Conservation (phyloP, 805 yeast species). For the Saccharomyces mikatae region DNA sequence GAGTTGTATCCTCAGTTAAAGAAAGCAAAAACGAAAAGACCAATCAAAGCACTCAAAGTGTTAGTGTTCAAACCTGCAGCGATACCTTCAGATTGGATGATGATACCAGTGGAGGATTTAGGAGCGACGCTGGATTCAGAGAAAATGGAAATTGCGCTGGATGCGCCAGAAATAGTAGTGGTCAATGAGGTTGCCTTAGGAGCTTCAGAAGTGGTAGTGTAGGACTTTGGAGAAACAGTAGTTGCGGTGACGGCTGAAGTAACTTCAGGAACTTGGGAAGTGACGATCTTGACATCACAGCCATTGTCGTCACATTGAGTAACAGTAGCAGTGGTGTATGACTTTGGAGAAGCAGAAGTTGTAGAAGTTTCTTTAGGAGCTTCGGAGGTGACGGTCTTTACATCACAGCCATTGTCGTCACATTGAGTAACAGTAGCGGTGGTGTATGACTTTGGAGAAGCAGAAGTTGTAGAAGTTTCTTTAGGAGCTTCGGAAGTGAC, state of each 20-base stretch:
- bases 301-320: no score
- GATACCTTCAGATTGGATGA: not conserved
- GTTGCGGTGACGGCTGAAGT: no score
- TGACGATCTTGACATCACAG: no score
- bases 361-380: no score
- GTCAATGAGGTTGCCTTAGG: not conserved
- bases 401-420: no score
- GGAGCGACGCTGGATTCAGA: not conserved
- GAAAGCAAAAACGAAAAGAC: conserved; percentile 1
- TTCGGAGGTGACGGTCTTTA: no score
- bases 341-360: no score
- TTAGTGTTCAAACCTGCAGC: not conserved
- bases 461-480: no score
- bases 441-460: not conserved
- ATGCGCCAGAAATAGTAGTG: not conserved
- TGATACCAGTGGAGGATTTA: not conserved
- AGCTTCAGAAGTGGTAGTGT: not conserved
- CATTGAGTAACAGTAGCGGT: not conserved
- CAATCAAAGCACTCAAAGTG: conserved; percentile 1
- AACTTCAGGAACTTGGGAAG: no score
- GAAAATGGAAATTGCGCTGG: not conserved
- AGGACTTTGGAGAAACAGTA: not conserved
- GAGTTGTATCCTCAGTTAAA: not conserved
- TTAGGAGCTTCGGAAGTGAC: no score
- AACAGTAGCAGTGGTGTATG: no score